Percentiles rank a stretch among this genome's conserved stretches.
phyloP scores from a whole-genome alignment of 108 stramenopile genomes.

The Skeletonema menzelii region DNA sequence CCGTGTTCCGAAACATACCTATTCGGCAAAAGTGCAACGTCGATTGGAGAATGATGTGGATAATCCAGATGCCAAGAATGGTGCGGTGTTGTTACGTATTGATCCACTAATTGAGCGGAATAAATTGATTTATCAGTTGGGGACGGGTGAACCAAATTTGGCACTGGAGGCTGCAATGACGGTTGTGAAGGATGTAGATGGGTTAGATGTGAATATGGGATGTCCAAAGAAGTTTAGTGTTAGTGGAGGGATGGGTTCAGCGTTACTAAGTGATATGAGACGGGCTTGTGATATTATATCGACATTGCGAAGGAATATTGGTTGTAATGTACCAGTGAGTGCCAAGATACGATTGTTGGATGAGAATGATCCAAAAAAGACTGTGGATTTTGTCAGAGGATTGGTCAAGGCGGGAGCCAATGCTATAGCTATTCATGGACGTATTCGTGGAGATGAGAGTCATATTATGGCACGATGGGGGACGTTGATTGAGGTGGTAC shows the following conservation, averaged over 20 bases:
- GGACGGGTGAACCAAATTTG: constrained; percentile 83
- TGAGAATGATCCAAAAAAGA: constrained; percentile 48
- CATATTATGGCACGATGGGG: constrained; percentile 77
- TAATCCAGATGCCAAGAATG: constrained; percentile 32
- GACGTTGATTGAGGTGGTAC: constrained; percentile 75
- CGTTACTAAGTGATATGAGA: constrained; percentile 76
- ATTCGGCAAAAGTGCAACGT: constrained; percentile 55
- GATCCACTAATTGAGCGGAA: constrained; percentile 69
- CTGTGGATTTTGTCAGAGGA: constrained; percentile 74
- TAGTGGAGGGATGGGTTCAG: constrained; percentile 93
- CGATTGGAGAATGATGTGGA: constrained; percentile 49
- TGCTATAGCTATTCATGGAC: constrained; percentile 93
- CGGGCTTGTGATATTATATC: constrained; percentile 71
- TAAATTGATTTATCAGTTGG: constrained; percentile 92
- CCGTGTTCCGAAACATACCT: constrained; percentile 50
- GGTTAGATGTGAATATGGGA: constrained; percentile 98
- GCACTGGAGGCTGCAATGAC: constrained; percentile 81
- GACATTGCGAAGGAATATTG: constrained; percentile 49
- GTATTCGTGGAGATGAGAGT: constrained; percentile 68
- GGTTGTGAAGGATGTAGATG: constrained; percentile 82
- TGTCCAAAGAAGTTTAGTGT: constrained; percentile 97
- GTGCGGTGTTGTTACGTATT: constrained; percentile 66
- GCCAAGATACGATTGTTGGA: constrained; percentile 94
- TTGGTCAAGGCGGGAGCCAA: constrained; percentile 92
- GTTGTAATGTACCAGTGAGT: constrained; percentile 69